Percentiles rank a stretch among this genome's conserved stretches.
phyloP scores from a whole-genome alignment of 352 stramenopile genomes.

The Plasmopara viticola region DNA sequence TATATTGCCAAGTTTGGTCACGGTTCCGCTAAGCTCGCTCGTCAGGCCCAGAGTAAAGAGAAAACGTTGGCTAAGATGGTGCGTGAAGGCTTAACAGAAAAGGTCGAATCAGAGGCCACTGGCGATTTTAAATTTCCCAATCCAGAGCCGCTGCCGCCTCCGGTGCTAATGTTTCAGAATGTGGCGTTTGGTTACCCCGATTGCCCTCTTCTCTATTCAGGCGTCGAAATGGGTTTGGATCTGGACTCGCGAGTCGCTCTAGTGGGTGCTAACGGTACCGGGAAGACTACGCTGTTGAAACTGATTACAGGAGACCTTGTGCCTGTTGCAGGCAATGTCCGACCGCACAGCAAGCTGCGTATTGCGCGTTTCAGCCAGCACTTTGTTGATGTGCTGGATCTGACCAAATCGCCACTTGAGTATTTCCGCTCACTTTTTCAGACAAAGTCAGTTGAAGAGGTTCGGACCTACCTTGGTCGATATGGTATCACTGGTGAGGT shows the following conservation, averaged over 20 bases:
- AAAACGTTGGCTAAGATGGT: constrained; percentile 99
- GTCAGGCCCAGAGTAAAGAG: constrained; percentile 96
- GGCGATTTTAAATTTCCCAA: constrained; percentile 96
- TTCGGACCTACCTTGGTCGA: constrained; percentile 93
- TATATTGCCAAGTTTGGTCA: constrained; percentile 99
- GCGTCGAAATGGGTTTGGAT: constrained; percentile 95
- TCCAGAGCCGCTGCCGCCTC: constrained; percentile 91
- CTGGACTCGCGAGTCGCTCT: constrained; percentile 95
- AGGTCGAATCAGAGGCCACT: constrained; percentile 82
- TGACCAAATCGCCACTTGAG: constrained; percentile 92
- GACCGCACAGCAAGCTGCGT: constrained; percentile 94
- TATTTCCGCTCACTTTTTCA: constrained; percentile 95
- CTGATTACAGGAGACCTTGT: constrained; percentile 95
- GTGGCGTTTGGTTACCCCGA: constrained; percentile 94
- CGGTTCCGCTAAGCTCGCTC: constrained; percentile 95
- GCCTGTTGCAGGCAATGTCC: constrained; percentile 91
- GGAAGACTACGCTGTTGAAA: constrained; percentile 97
- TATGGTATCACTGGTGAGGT: constrained; percentile 95
- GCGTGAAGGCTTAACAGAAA: constrained; percentile 91
- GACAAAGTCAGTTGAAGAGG: constrained; percentile 91
- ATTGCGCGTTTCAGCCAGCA: constrained; percentile 97
- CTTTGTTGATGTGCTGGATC: constrained; percentile 97
- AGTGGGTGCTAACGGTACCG: constrained; percentile 94
- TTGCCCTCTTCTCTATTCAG: constrained; percentile 87
- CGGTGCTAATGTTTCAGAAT: constrained; percentile 96